These are phyloP conservation scores for Choiromyces venosus DNA, from an alignment of 495 filamentous ascomycete genomes.

Conservation along the genomic window DNA sequence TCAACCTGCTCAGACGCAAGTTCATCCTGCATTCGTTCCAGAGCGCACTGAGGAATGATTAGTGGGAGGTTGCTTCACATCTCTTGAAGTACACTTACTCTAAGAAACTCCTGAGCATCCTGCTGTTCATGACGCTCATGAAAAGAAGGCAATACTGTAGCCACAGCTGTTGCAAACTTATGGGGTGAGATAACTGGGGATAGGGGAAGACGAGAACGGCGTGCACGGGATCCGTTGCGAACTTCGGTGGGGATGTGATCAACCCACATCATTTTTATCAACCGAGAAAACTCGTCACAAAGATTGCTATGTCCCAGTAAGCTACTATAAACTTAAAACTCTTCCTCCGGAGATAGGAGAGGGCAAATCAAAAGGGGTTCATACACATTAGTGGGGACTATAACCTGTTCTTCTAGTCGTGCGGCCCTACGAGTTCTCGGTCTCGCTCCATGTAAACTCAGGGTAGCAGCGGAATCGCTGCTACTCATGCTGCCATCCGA, in stretches of 20 bases:
- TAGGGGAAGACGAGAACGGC: neutral
- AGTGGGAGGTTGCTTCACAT: neutral
- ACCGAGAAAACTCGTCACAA: constrained; percentile 39
- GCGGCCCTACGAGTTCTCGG: constrained; percentile 38
- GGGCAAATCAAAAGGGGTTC: neutral
- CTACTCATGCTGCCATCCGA: constrained; percentile 10
- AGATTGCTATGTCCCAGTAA: constrained; percentile 30
- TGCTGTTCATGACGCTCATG: constrained; percentile 40
- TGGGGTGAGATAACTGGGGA: constrained; percentile 36
- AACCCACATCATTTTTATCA: constrained; percentile 39
- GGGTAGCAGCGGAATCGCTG: constrained; percentile 29
- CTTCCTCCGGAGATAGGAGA: neutral
- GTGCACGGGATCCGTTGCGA: neutral
- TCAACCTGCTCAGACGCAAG: constrained; percentile 28
- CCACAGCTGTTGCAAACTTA: constrained; percentile 38
- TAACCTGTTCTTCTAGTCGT: constrained; percentile 35
- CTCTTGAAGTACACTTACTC: constrained; percentile 17
- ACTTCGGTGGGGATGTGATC: constrained; percentile 9
- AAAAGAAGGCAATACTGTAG: constrained; percentile 35
- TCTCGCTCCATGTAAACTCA: constrained; percentile 33
- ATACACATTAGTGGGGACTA: constrained; percentile 32
- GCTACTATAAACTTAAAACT: neutral
- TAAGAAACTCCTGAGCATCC: constrained; percentile 39
- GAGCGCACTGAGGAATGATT: constrained; percentile 30
- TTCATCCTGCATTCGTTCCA: constrained; percentile 38